Base-by-base conservation (phyloP, 345 rosid species). In the Acer campestre region DNA sequence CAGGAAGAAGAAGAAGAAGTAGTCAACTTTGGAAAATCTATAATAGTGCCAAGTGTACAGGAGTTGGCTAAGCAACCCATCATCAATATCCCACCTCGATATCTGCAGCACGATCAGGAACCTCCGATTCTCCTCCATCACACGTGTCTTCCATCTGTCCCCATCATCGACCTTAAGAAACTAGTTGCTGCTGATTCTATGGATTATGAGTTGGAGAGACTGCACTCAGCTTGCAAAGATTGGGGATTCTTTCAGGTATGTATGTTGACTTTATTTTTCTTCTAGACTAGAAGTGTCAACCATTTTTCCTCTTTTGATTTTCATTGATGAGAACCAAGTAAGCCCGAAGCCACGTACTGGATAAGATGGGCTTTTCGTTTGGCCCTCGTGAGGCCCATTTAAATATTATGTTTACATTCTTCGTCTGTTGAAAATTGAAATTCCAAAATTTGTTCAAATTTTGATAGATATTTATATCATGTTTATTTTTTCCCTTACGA, bases 221-320 rank as follows among this genome's bases (percentile, higher is more conserved):
- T 87, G 40, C 83, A 85, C 63, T 62, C 83, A 14, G 85, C 90
- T 73, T 87, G 86, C 84, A 83, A 14, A 58, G 75, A 85, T 2
- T 87, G 90, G 87, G 85, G 88, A 0, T 85, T 85, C 77, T 87
- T 83, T 65, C 87, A 87, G 87, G 87, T 78, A 35, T 35, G 38
- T 31, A 59, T 3, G 9, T 23, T 18, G 17, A 8, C 25, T 40
- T 16, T n/a, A 27, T 16, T 16, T 3, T n/a, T n/a, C n/a, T n/a
- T n/a, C n/a, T n/a, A n/a, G n/a, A n/a, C n/a, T n/a, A n/a, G n/a
- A n/a, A n/a, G n/a, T n/a, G n/a, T 14, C 53, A 6, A 40, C 44
- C 35, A 31, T 31, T 31, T 31, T 31, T 31, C 35, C 5, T 31
- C 35, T 31, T 31, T 31, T 3, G 35, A 31, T 31, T 31, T 35